Evolutionary conservation across 179 eudicot species (phyloP), one percentile per base, ranked within the genome.

Genomic region (Amaranthus tricolor): DNA sequence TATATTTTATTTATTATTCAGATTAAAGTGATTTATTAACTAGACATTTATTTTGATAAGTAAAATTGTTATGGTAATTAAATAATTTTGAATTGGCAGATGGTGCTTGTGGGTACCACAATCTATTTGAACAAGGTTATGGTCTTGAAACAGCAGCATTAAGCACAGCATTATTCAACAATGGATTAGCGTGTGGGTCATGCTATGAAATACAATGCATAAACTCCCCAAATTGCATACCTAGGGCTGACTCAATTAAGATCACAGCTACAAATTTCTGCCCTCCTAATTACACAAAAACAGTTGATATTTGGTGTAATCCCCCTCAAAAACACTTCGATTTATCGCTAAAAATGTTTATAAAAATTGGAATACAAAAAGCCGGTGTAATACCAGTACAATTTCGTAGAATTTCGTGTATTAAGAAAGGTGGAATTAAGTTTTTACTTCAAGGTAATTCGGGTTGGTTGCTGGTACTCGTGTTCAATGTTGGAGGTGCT

Each of bases 61-160:
- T 59, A 4, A 9, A 19, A 19, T 59, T 20, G 11, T 19, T 59
- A 5, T 20, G 10, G 19, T 59, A 19, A 5, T 40, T 7, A 20
- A 65, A 48, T 66, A 47, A 14, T 72, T 59, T 17, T 71, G 66
- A 24, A n/a, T 68, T 61, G 31, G 62, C 70, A 67, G 85, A 66
- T 54, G 85, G 85, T 24, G 85, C 85, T 1, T 83, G 85, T 53
- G 85, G 85, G 7, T 83, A 83, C 43, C 48, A 64, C 19, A 65
- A 83, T 58, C 55, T 80, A 43, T 74, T 63, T 19, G 9, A 55
- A 5, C 70, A 80, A 74, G 83, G 86, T 47, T 83, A 80, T n/a
- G 86, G 86, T 6, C 82, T 79, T 3, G 57, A 77, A 20, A 83
- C 86, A 21, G 81, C 82, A n/a, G 86, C 81, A 17, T 48, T 83